Conservation (phyloP, 768 basidiomycete genomes). For the Suillus luteus region DNA sequence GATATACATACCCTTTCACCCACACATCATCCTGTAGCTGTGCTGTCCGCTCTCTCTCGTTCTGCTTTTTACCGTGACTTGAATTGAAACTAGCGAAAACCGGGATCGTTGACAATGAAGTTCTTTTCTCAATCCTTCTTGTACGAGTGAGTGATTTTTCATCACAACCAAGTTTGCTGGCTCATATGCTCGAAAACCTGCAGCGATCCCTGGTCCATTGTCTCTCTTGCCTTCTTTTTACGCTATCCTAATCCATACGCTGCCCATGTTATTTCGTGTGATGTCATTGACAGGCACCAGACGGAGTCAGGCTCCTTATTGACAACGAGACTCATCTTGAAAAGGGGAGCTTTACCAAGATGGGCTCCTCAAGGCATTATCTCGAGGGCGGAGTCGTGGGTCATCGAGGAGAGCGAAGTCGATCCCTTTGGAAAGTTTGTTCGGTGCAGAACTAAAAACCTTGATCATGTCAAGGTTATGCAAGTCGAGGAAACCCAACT, state of each 20-base stretch:
- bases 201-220: conserved; percentile 93
- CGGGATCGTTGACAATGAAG: conserved; percentile 51
- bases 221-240: conserved; percentile 90
- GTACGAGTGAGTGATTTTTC: conserved; percentile 48
- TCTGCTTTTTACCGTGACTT: background rate
- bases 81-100: conserved; percentile 6
- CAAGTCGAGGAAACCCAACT: conserved; percentile 83
- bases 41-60: background rate
- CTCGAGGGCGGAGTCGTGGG: conserved; percentile 88
- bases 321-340: conserved; percentile 90
- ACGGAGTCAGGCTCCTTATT: conserved; percentile 73
- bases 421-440: conserved; percentile 80
- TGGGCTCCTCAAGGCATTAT: conserved; percentile 89
- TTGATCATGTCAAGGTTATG: conserved; percentile 95
- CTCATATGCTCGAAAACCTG: conserved; percentile 19
- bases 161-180: background rate
- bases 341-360: conserved; percentile 85
- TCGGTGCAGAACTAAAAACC: conserved; percentile 80
- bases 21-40: background rate
- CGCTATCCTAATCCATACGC: conserved; percentile 97
- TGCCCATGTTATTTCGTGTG: conserved; percentile 91
- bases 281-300: conserved; percentile 84
- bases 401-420: conserved; percentile 93
- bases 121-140: conserved; percentile 58
- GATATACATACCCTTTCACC: background rate